Conservation (phyloP, 2,329 filamentous ascomycete species). For the Calonectria naviculata region DNA sequence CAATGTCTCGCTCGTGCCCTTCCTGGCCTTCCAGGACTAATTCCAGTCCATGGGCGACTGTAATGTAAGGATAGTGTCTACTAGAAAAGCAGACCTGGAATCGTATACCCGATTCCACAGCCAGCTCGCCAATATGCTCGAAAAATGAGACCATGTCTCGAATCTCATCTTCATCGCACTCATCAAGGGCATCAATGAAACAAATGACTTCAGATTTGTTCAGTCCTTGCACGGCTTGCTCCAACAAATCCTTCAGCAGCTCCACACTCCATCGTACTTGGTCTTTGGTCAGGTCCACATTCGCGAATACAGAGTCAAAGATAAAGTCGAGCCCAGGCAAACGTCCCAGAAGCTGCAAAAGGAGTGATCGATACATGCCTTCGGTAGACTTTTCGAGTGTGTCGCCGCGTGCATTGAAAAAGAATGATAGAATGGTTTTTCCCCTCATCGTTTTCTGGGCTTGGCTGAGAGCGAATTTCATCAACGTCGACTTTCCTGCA, state of each 20-base stretch:
- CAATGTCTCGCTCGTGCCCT: conserved; percentile 42
- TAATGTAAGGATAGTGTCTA: conserved; percentile 58
- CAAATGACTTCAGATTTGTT: accelerated
- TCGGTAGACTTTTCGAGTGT: conserved; percentile 54
- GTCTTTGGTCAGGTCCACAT: no score
- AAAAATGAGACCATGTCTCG: conserved; percentile 55
- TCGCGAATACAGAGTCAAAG: conserved; percentile 35
- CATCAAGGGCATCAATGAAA: conserved; percentile 58
- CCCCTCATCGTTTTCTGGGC: conserved; percentile 15
- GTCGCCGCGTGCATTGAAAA: conserved; percentile 61
- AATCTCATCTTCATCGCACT: conserved; percentile 54
- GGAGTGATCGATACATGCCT: conserved; percentile 62
- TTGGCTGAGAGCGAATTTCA: conserved; percentile 49
- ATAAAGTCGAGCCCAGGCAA: conserved; percentile 45
- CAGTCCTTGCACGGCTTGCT: background rate
- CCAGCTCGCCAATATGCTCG: conserved; percentile 46
- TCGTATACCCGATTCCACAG: conserved; percentile 2
- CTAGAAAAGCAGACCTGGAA: conserved; percentile 57
- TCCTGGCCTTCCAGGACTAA: conserved; percentile 40
- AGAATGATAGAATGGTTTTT: conserved; percentile 53
- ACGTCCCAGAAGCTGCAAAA: conserved; percentile 55
- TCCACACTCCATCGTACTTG: background rate
- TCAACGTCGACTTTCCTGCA: conserved; percentile 57
- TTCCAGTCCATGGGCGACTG: conserved; percentile 36
- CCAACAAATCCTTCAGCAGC: background rate